Percentiles rank a stretch among this genome's conserved stretches.
phyloP scores from a whole-genome alignment of 768 basidiomycete genomes.

The Boletales sp. region DNA sequence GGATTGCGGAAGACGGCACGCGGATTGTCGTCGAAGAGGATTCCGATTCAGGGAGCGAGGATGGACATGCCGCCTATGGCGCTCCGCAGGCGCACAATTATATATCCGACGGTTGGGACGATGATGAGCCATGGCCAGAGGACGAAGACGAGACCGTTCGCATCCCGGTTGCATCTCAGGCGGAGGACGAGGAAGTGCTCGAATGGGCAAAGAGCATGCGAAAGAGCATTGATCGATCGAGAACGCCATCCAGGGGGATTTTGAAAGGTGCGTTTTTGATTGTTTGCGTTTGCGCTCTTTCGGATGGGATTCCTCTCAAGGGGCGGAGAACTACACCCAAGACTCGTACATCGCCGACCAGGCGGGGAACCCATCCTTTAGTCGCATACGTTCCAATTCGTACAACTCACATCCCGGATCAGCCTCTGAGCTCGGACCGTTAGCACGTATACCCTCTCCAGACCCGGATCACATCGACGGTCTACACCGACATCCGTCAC shows the following conservation, averaged over 20 bases:
- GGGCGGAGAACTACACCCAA: conserved; percentile 69
- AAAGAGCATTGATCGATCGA: conserved; percentile 63
- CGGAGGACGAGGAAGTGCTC: conserved; percentile 57
- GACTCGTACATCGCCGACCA: conserved; percentile 46
- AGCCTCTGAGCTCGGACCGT: conserved; percentile 61
- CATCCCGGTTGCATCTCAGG: conserved; percentile 9
- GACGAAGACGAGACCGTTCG: conserved; percentile 76
- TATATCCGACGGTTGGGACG: conserved; percentile 68
- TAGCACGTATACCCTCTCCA: conserved; percentile 77
- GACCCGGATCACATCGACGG: conserved; percentile 87
- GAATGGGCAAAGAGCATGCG: conserved; percentile 78
- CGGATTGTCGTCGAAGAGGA: conserved; percentile 68
- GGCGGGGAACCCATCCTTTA: conserved; percentile 36
- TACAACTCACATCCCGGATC: conserved; percentile 53
- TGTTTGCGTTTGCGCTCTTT: background rate
- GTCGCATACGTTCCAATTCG: conserved; percentile 77
- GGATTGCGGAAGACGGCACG: conserved; percentile 64
- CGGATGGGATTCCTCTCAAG: conserved; percentile 32
- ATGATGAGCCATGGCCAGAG: conserved; percentile 75
- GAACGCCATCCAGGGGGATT: conserved; percentile 76
- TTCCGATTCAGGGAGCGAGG: conserved; percentile 55
- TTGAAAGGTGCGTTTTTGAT: conserved; percentile 55
- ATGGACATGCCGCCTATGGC: conserved; percentile 42
- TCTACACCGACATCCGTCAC: conserved; percentile 65
- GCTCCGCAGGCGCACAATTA: conserved; percentile 34